Percentiles rank a stretch among this genome's conserved stretches.
phyloP scores from a whole-genome alignment of 768 basidiomycete genomes.

The Hortiboletus campestris region DNA sequence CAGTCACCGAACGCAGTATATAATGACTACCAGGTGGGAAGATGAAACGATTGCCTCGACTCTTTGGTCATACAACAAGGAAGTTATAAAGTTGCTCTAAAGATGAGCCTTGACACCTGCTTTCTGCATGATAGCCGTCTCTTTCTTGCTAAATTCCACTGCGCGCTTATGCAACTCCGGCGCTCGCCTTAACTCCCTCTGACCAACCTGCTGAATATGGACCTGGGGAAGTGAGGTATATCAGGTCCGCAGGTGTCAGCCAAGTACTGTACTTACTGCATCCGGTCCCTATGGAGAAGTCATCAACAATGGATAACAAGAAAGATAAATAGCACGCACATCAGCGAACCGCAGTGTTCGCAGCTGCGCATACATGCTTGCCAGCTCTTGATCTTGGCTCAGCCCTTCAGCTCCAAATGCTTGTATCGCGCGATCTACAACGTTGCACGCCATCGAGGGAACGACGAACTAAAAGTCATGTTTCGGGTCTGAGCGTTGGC shows the following conservation, averaged over 20 bases:
- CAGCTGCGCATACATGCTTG: slow-evolving; percentile 71
- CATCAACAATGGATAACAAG: slow-evolving; percentile 3
- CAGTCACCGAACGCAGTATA: too few relatives aligned
- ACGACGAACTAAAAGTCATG: slow-evolving; percentile 74
- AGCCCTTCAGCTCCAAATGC: slow-evolving; percentile 95
- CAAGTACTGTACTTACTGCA: slow-evolving; percentile 46
- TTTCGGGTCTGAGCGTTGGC: background rate
- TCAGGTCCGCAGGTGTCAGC: background rate
- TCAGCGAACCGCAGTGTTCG: slow-evolving; percentile 88
- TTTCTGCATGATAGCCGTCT: slow-evolving; percentile 57
- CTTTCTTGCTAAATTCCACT: slow-evolving; percentile 56
- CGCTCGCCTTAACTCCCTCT: slow-evolving; percentile 80
- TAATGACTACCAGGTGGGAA: background rate
- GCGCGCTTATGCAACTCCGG: slow-evolving; percentile 54
- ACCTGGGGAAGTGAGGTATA: slow-evolving; percentile 48
- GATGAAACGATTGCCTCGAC: background rate
- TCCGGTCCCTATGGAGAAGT: slow-evolving; percentile 61
- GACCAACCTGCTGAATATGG: slow-evolving; percentile 94
- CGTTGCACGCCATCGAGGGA: slow-evolving; percentile 81
- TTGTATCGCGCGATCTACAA: slow-evolving; percentile 96
- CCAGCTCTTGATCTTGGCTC: slow-evolving; percentile 84
- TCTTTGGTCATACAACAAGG: too few relatives aligned
- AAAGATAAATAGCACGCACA: slow-evolving; percentile 42
- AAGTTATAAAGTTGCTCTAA: slow-evolving; percentile 23
- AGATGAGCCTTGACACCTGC: slow-evolving; percentile 60